Base-by-base conservation (phyloP, 495 filamentous ascomycete species). In the Letharia lupina region DNA sequence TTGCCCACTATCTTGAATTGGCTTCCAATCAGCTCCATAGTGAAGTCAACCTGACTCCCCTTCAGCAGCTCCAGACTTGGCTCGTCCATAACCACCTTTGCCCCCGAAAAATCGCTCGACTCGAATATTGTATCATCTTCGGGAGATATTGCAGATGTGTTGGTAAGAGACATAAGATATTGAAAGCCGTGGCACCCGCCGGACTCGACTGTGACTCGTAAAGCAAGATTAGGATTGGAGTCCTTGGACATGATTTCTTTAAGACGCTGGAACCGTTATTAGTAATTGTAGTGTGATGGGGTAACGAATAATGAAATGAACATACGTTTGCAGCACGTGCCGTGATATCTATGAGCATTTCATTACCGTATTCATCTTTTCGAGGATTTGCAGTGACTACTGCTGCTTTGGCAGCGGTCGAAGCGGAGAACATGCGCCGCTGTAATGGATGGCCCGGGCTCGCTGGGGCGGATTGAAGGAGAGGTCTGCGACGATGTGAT, bases 141-240 rank as follows among this genome's bases (percentile, higher is more conserved):
- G 1, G 78, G 64, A 56, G 88, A 83, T 35, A 87, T 75, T 63
- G 83, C 81, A 35, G 77, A 69, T 1, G 75, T 78, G 1, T 83
- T 85, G 33, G 89, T 87, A 9, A 96, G 83, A 9, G 88, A 89
- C 89, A 98, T 96, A 39, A 95, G 81, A 72, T 97, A 98, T 75
- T 98, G 94, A 77, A 98, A 98, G 28, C 94, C 94, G 77, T 98
- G 95, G 76, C 94, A 98, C 45, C 94, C 94, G 66, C 94, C 94
- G 58, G 85, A 88, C 67, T 94, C 90, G 39, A 98, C 93, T 50
- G 90, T 88, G 70, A 98, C 88, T 54, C 94, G 90, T 23, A 98
- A 84, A 13, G 90, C 88, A 45, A 96, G 84, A 71, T 87, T 78
- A 5, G 93, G 90, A 77, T 96, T 95, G 57, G 80, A 76, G 75